phyloP scores from a whole-genome alignment of 257 asterid genomes.

The Penstemon eatonii region DNA sequence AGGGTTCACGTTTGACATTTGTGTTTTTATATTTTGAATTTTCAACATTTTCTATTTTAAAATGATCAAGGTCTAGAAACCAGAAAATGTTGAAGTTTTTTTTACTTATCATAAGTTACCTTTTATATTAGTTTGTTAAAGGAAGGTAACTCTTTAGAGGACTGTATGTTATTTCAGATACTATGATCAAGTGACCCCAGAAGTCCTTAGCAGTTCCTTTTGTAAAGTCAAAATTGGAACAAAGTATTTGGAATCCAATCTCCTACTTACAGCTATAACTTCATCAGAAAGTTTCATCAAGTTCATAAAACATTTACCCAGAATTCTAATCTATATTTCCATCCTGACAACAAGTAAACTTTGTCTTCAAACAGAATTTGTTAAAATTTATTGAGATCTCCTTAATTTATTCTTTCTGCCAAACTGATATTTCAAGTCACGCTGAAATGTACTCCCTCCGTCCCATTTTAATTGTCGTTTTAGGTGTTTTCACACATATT shows the following conservation, averaged over 20 bases:
- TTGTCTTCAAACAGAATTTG: not conserved
- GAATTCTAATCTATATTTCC: slow-evolving; percentile 2
- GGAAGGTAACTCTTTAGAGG: not conserved
- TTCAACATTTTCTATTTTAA: too few species aligned
- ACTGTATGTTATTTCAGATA: not conserved
- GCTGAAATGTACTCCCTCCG: slow-evolving; percentile 22
- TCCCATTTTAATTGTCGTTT: too few species aligned
- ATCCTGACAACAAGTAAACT: not conserved
- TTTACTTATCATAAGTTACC: slow-evolving; percentile 5
- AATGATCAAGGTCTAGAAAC: too few species aligned
- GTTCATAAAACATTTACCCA: not conserved
- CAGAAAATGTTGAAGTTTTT: not conserved
- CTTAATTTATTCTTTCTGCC: not conserved
- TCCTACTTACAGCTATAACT: too few species aligned
- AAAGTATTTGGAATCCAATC: not conserved
- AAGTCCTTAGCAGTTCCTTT: not conserved
- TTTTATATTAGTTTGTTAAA: not conserved
- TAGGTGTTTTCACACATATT: too few species aligned
- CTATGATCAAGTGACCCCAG: not conserved
- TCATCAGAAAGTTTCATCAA: not conserved
- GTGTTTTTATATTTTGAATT: too few species aligned
- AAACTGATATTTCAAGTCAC: slow-evolving; percentile 1
- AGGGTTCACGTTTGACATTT: too few species aligned
- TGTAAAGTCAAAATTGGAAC: not conserved
- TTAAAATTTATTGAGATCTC: not conserved